These are phyloP conservation scores for Marasmius fiardii DNA, from an alignment of 1,284 basidiomycete species.

Conservation along the genomic window DNA sequence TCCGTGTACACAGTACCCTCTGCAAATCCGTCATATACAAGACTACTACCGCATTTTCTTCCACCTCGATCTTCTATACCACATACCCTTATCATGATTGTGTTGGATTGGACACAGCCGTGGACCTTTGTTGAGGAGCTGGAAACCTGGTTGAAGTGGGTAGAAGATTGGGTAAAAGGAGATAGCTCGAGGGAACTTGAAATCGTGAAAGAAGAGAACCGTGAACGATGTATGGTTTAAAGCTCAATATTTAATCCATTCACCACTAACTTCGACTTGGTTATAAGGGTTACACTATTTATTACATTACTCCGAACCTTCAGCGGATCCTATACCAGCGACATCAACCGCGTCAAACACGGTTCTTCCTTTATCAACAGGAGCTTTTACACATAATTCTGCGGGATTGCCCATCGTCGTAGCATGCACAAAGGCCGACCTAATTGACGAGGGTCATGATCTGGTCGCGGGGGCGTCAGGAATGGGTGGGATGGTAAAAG, in stretches of 20 bases:
- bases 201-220: constrained; percentile 73
- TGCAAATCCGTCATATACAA: constrained; percentile 66
- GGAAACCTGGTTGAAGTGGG: constrained; percentile 81
- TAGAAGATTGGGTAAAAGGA: constrained; percentile 77
- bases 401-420: constrained; percentile 88
- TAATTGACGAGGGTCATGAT: constrained; percentile 79
- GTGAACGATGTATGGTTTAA: constrained; percentile 72
- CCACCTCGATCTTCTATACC: constrained; percentile 67
- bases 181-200: constrained; percentile 66
- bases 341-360: constrained; percentile 57
- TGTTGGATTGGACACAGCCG: constrained; percentile 95
- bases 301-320: constrained; percentile 87
- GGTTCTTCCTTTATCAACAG: constrained; percentile 74
- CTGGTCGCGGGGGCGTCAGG: constrained; percentile 66
- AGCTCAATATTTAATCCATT: constrained; percentile 1
- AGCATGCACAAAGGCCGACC: constrained; percentile 88
- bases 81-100: constrained; percentile 83
- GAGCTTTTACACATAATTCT: constrained; percentile 77
- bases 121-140: constrained; percentile 91
- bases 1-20: constrained; percentile 90
- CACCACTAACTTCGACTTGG: constrained; percentile 13
- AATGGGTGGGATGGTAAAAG: constrained; percentile 82
- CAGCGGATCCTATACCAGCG: constrained; percentile 55
- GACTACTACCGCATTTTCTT: constrained; percentile 82
- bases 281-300: constrained; percentile 81